Conservation (phyloP, 108 stramenopile genomes). For the Parmales sp. region DNA sequence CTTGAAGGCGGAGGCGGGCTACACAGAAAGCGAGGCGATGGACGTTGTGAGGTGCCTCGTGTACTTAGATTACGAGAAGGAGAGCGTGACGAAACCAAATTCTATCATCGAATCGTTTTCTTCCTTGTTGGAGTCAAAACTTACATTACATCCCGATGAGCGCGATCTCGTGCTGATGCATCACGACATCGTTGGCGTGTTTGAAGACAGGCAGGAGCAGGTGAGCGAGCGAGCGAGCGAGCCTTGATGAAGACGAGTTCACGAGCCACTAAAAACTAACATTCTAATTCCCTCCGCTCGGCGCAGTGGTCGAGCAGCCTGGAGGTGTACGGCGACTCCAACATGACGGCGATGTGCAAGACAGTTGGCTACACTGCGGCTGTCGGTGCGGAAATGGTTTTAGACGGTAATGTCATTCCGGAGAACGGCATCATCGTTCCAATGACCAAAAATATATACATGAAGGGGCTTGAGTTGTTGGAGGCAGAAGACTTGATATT, state of each 20-base stretch:
- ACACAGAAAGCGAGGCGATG: too few species aligned
- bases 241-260: too few species aligned
- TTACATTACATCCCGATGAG: constrained; percentile 37
- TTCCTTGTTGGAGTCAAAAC: constrained; percentile 34
- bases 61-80: too few species aligned
- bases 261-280: too few species aligned
- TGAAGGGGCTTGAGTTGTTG: not conserved
- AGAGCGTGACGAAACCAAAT: too few species aligned
- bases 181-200: constrained; percentile 43
- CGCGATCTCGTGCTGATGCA: constrained; percentile 65
- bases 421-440: not conserved
- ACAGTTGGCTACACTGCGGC: constrained; percentile 65
- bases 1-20: too few species aligned
- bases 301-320: too few species aligned
- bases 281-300: too few species aligned
- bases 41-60: too few species aligned
- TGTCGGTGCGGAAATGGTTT: constrained; percentile 42
- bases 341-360: constrained; percentile 58
- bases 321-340: constrained; percentile 43
- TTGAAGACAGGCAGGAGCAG: constrained; percentile 45
- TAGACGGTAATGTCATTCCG: constrained; percentile 25
- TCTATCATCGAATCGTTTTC: too few species aligned
- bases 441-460: not conserved
- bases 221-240: too few species aligned
- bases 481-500: constrained; percentile 8